These are phyloP conservation scores for Pelargonium nanum DNA, from an alignment of 345 rosid species.

Conservation along the genomic window DNA sequence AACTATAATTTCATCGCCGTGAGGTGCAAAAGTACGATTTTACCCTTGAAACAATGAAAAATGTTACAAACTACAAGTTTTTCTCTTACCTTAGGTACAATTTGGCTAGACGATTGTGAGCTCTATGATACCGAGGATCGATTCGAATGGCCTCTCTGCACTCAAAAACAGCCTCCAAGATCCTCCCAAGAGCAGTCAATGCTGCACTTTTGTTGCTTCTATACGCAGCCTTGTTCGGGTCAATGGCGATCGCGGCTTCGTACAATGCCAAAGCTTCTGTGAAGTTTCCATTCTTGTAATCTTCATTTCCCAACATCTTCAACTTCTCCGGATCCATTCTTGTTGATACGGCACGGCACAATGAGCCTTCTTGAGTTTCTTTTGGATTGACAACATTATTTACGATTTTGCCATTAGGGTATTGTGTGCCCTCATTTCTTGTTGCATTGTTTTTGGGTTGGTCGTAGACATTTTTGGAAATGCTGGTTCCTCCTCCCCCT, in stretches of 20 bases:
- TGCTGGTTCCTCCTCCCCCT: constrained; percentile 25
- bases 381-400: constrained; percentile 35
- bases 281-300: constrained; percentile 83
- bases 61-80: no score
- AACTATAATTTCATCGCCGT: no score
- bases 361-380: constrained; percentile 25
- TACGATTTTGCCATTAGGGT: constrained; percentile 36
- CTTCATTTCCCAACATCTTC: constrained; percentile 95
- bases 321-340: constrained; percentile 92
- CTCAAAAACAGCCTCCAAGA: constrained; percentile 82
- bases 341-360: constrained; percentile 77
- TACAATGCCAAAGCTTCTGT: constrained; percentile 83
- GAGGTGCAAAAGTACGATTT: no score
- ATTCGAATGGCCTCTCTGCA: constrained; percentile 86
- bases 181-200: constrained; percentile 66
- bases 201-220: constrained; percentile 94
- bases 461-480: neutral
- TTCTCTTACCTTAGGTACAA: constrained; percentile 54
- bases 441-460: neutral
- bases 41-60: no score
- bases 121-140: constrained; percentile 79
- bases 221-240: constrained; percentile 76
- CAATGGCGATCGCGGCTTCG: constrained; percentile 87
- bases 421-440: constrained; percentile 15
- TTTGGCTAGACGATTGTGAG: constrained; percentile 85